Base-by-base conservation (phyloP, 768 basidiomycete genomes). In the Epithele typhae region DNA sequence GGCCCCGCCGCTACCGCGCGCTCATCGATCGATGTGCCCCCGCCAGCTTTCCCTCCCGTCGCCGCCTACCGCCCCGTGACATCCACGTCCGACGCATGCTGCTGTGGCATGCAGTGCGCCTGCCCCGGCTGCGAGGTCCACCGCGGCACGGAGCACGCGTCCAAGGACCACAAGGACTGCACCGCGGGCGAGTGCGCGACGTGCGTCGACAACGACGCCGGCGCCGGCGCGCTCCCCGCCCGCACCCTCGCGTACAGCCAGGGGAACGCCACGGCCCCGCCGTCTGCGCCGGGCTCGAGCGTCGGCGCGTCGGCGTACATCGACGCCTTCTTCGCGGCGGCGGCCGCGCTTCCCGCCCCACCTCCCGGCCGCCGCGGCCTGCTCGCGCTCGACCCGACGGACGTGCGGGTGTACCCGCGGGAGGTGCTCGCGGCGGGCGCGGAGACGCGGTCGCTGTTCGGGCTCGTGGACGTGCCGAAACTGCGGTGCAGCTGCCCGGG, bases 71-170 rank as follows among this genome's bases (percentile, higher is more conserved):
- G 75, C 55, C 66, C 70, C 35, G 72, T 83, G 36, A 67, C 69
- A 18, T 81, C 82, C 5, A 61, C 83, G 11, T 81, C 83, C 2
- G 82, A 79, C 11, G n/a, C n/a, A n/a, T n/a, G n/a, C n/a, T 84
- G 81, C 7, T 88, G 87, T 57, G 85, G 85, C 24, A 62, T 78
- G 36, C 66, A 68, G 33, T 90, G 87, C 57, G 74, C 73, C 14
- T 90, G 87, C 63, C 85, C 85, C 0, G 85, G 85, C 25, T 90
- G 87, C 58, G 61, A 76, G 8, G 73, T 84, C 54, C 87, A 89
- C 58, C 81, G 84, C n/a, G 78, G 79, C 1, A 46, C 63, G 15
- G 70, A 71, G 15, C 61, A 79, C 48, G 74, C 67, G 17, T 70
- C 70, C 34, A 51, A 51, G 33, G 62, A 66, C 18, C 57, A 60